These are phyloP conservation scores for Pseudogymnoascus sp. DNA, from an alignment of 2,329 filamentous ascomycete species.

Conservation along the genomic window DNA sequence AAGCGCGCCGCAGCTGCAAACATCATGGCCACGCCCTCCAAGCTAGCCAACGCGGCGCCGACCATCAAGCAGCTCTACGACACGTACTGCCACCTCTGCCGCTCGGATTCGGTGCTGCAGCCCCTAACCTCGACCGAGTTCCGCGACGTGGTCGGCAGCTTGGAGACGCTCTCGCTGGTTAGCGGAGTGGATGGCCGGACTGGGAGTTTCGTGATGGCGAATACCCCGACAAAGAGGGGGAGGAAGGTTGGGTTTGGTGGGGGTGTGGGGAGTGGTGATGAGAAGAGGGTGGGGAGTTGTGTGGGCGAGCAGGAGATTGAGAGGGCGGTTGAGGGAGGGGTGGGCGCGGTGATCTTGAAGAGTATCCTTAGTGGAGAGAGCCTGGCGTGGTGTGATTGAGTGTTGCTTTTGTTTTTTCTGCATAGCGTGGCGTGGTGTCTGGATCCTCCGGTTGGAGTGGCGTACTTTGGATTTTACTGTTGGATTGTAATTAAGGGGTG, in stretches of 20 bases:
- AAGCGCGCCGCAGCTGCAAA: constrained; percentile 45
- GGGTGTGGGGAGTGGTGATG: constrained; percentile 50
- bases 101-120: constrained; percentile 77
- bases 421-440: constrained; percentile 3
- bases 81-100: constrained; percentile 75
- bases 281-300: constrained; percentile 69
- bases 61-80: constrained; percentile 79
- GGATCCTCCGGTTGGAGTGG: neutral
- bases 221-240: constrained; percentile 64
- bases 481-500: neutral
- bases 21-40: constrained; percentile 48
- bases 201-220: constrained; percentile 53
- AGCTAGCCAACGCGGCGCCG: constrained; percentile 54
- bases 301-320: constrained; percentile 74
- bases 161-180: constrained; percentile 81
- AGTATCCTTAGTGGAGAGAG: constrained; percentile 48
- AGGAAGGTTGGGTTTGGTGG: constrained; percentile 43
- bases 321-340: constrained; percentile 52
- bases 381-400: constrained; percentile 3
- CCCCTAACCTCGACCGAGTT: constrained; percentile 89
- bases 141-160: constrained; percentile 77
- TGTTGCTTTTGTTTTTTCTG: neutral
- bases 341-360: constrained; percentile 51
- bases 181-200: constrained; percentile 61
- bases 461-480: neutral